A percentile compares a stretch with the other conserved stretches of the same genome.
Conservation (phyloP, 2,329 filamentous ascomycete species). For the Aspergillus pseudoterreus region DNA sequence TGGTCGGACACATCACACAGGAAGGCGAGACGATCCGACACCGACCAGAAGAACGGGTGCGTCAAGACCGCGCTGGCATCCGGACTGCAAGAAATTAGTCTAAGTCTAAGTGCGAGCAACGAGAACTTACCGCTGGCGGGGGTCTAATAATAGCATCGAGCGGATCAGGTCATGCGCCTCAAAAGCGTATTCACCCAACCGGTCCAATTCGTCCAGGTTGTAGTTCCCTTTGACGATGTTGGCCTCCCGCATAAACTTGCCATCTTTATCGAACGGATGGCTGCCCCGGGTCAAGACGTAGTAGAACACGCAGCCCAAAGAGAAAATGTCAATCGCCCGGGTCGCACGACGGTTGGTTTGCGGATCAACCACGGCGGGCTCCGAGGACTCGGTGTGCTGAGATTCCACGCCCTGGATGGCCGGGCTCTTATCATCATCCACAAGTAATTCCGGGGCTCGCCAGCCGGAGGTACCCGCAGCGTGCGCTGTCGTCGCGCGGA, state of each 20-base stretch:
- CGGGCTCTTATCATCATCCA: slow-evolving; percentile 66
- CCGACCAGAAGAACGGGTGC: slow-evolving; percentile 94
- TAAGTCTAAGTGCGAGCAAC: background rate
- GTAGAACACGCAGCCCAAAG: slow-evolving; percentile 94
- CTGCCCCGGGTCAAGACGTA: slow-evolving; percentile 92
- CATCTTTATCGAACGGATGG: slow-evolving; percentile 92
- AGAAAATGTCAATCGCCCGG: slow-evolving; percentile 95
- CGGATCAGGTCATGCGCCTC: slow-evolving; percentile 85
- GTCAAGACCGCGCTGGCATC: slow-evolving; percentile 76
- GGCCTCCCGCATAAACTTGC: slow-evolving; percentile 91
- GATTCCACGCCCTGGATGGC: slow-evolving; percentile 27
- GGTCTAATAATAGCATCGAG: slow-evolving; percentile 70
- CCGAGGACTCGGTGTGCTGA: slow-evolving; percentile 42
- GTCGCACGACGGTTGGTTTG: slow-evolving; percentile 74
- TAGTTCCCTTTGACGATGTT: slow-evolving; percentile 92
- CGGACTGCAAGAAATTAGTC: slow-evolving; percentile 46
- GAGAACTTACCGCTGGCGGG: slow-evolving; percentile 51
- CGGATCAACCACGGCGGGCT: slow-evolving; percentile 53
- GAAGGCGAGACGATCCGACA: slow-evolving; percentile 84
- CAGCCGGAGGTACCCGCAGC: slow-evolving; percentile 92
- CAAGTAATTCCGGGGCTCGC: slow-evolving; percentile 89
- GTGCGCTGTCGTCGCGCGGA: slow-evolving; percentile 89
- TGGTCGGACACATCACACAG: slow-evolving; percentile 96
- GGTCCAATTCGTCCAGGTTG: slow-evolving; percentile 66
- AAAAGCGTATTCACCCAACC: slow-evolving; percentile 75